Evolutionary conservation across 192 early-diverging fungal species (phyloP), one percentile per base, ranked within the genome.

Genomic region (Radiomyces spectabilis): DNA sequence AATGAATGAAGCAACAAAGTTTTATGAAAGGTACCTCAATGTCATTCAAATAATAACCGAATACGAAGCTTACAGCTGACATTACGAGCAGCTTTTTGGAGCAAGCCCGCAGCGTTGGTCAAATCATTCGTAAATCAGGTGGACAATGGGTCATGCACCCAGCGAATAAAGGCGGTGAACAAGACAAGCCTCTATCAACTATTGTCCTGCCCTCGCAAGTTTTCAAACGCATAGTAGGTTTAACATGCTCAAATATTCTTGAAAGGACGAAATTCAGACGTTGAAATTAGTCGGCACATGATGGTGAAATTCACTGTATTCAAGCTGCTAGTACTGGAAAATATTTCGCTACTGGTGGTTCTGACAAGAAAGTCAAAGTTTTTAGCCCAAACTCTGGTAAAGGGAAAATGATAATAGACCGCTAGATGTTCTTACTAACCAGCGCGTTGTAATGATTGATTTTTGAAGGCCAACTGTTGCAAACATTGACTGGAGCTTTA

Each of bases 1-100:
- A 60, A 89, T 98, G 83, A 97, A 98, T 65, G 89, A 91, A 39
- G 92, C 85, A 3, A 98, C 92, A 51, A 77, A 81, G 44, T 89
- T 91, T 72, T 79, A 90, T 56, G 95, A 94, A 80, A 74, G 65
- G 86, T 84, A 73, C 63, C 62, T 69, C n/a, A n/a, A n/a, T n/a
- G n/a, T n/a, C n/a, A n/a, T n/a, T n/a, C n/a, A n/a, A n/a, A n/a
- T n/a, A n/a, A n/a, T n/a, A n/a, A n/a, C n/a, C n/a, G n/a, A n/a
- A n/a, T n/a, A n/a, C n/a, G n/a, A n/a, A n/a, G n/a, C n/a, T 39
- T 43, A 46, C 26, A 46, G 15, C 5, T 21, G 16, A 26, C 12
- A n/a, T n/a, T n/a, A n/a, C n/a, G n/a, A n/a, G n/a, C 31, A 55
- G 53, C 5, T n/a, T 55, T 19, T 30, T 13, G 33, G 41, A 43